Evolutionary conservation across 805 yeast genomes (phyloP).

Genomic region (Suhomyces sp.): DNA sequence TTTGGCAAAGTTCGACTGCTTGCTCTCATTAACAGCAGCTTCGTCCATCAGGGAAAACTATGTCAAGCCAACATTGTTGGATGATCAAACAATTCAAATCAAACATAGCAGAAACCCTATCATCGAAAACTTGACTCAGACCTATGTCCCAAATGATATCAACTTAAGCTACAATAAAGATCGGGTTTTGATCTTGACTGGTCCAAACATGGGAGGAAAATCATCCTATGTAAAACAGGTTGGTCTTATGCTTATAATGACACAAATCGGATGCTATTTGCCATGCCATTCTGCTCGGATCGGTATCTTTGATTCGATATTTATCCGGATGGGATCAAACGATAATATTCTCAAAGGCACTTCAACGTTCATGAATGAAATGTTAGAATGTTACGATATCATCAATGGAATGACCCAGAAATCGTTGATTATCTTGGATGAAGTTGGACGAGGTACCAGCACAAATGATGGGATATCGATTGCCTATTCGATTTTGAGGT

Average conservation of each 20-base stretch:
- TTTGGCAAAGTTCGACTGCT: slow-evolving; percentile 62
- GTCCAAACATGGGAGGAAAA: slow-evolving; percentile 90
- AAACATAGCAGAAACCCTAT: slow-evolving; percentile 66
- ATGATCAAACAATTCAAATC: slow-evolving; percentile 44
- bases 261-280: slow-evolving; percentile 74
- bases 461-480: slow-evolving; percentile 75
- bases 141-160: slow-evolving; percentile 68
- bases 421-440: slow-evolving; percentile 69
- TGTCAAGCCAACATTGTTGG: slow-evolving; percentile 51
- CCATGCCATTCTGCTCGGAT: slow-evolving; percentile 63
- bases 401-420: slow-evolving; percentile 50
- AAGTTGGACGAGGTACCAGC: slow-evolving; percentile 79
- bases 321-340: slow-evolving; percentile 82
- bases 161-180: slow-evolving; percentile 45
- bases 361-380: slow-evolving; percentile 81
- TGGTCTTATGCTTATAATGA: slow-evolving; percentile 68
- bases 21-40: slow-evolving; percentile 63
- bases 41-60: slow-evolving; percentile 42
- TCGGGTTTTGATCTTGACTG: slow-evolving; percentile 66
- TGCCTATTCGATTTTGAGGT: slow-evolving; percentile 69
- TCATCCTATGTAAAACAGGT: slow-evolving; percentile 73
- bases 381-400: slow-evolving; percentile 63
- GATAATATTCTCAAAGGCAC: slow-evolving; percentile 75
- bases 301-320: slow-evolving; percentile 73
- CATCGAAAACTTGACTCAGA: slow-evolving; percentile 46